These are phyloP conservation scores for Coemansia sp. DNA, from an alignment of 192 early-diverging fungal genomes.

Conservation along the genomic window DNA sequence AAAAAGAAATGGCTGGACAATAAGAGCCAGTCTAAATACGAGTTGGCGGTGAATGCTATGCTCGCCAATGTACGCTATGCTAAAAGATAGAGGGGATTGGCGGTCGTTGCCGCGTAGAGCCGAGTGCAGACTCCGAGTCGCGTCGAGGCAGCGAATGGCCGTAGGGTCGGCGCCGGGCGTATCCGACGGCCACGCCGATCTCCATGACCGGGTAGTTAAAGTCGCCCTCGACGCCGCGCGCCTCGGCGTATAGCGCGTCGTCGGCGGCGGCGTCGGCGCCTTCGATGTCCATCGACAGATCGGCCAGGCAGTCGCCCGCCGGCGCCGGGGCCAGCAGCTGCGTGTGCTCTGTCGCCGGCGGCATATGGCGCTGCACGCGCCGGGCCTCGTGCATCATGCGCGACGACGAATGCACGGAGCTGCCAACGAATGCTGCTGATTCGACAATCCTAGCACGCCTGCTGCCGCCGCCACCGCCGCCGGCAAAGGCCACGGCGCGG, in stretches of 20 bases:
- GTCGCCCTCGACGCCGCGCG: slow-evolving; percentile 44
- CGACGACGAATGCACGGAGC: slow-evolving; percentile 41
- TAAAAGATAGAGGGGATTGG: neutral
- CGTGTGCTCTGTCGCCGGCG: slow-evolving; percentile 33
- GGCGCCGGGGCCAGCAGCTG: slow-evolving; percentile 1
- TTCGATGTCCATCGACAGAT: slow-evolving; percentile 40
- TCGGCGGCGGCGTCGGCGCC: slow-evolving; percentile 17
- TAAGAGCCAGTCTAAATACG: neutral
- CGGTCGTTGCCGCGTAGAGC: neutral
- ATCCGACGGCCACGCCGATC: slow-evolving; percentile 48
- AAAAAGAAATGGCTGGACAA: neutral
- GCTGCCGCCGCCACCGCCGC: slow-evolving; percentile 31
- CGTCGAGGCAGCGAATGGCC: slow-evolving; percentile 26
- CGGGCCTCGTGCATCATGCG: slow-evolving; percentile 35
- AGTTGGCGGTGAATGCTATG: neutral
- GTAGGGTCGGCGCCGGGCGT: slow-evolving; percentile 39
- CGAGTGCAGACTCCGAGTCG: neutral
- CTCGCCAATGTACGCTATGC: neutral
- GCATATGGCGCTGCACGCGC: slow-evolving; percentile 18
- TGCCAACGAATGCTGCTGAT: slow-evolving; percentile 31
- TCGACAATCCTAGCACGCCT: slow-evolving; percentile 16
- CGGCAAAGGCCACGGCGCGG: slow-evolving; percentile 40
- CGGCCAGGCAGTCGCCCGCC: slow-evolving; percentile 14
- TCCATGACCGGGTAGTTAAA: slow-evolving; percentile 54
- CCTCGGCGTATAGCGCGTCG: slow-evolving; percentile 40